Evolutionary conservation across 139 green algal genomes (phyloP), one percentile per base, ranked within the genome.

Genomic region (Chlamydomonas eustigma): DNA sequence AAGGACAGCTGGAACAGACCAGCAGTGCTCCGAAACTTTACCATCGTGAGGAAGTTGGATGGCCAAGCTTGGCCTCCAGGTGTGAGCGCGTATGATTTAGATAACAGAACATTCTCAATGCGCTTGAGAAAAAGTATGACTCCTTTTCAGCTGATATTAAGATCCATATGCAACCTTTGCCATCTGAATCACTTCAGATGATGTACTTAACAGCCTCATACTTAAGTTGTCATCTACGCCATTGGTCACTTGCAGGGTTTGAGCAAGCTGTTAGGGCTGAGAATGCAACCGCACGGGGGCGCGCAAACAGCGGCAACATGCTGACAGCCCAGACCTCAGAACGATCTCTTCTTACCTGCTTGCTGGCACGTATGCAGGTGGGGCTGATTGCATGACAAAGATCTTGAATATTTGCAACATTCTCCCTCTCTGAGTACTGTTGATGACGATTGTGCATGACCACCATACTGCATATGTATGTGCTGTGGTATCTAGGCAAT

Each of bases 171-270:
- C n/a, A n/a, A n/a, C n/a, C n/a, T n/a, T n/a, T n/a, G n/a, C n/a
- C n/a, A n/a, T n/a, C n/a, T n/a, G n/a, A n/a, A n/a, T n/a, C n/a
- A n/a, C n/a, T n/a, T n/a, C n/a, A n/a, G n/a, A n/a, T n/a, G n/a
- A n/a, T n/a, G n/a, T n/a, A n/a, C n/a, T n/a, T n/a, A n/a, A n/a
- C n/a, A n/a, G n/a, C n/a, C n/a, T n/a, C n/a, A n/a, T n/a, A n/a
- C n/a, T n/a, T n/a, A n/a, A n/a, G n/a, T n/a, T n/a, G n/a, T n/a
- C n/a, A n/a, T n/a, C n/a, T n/a, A n/a, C n/a, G n/a, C n/a, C n/a
- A n/a, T n/a, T n/a, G n/a, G n/a, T n/a, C n/a, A n/a, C 58, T 83
- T 73, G 18, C 86, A 86, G 94, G 95, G n/a, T 97, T 97, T 80
- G 87, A 97, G 66, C 70, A 78, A 1, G 78, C 85, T 28, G 91